Conservation (phyloP, 2,329 filamentous ascomycete genomes). For the Ascochyta rabiei region DNA sequence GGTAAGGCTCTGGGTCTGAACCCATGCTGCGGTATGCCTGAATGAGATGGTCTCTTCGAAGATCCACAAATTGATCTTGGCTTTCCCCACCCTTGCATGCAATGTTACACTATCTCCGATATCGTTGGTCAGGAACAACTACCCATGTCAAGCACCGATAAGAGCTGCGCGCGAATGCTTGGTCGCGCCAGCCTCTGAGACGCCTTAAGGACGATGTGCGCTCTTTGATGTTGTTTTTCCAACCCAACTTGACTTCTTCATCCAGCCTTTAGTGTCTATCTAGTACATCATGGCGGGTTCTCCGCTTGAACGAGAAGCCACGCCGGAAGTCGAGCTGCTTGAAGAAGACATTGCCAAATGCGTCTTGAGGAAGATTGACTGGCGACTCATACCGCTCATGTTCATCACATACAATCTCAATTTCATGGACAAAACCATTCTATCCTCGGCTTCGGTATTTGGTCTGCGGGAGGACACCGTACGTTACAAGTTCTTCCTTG, state of each 20-base stretch:
- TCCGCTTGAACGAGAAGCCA: neutral
- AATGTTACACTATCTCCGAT: slow-evolving; percentile 13
- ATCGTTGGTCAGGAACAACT: slow-evolving; percentile 6
- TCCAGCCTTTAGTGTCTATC: neutral
- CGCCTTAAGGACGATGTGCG: neutral
- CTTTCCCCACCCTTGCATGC: slow-evolving; percentile 5
- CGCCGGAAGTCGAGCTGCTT: neutral
- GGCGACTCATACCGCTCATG: slow-evolving; percentile 60
- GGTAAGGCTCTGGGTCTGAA: slow-evolving; percentile 19
- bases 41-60: neutral
- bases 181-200: neutral
- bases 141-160: slow-evolving; percentile 14
- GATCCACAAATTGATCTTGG: slow-evolving; percentile 6
- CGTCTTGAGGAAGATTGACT: slow-evolving; percentile 63
- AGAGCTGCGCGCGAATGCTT: slow-evolving; percentile 12
- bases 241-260: neutral
- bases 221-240: neutral
- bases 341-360: slow-evolving; percentile 30
- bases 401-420: slow-evolving; percentile 65
- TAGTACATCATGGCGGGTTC: neutral
- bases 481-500: neutral
- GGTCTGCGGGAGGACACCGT: slow-evolving; percentile 47
- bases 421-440: slow-evolving; percentile 65
- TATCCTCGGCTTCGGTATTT: slow-evolving; percentile 60
- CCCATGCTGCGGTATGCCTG: neutral